Evolutionary conservation across 2,329 filamentous ascomycete genomes (phyloP).

Genomic region (Thielaviopsis punctulata): DNA sequence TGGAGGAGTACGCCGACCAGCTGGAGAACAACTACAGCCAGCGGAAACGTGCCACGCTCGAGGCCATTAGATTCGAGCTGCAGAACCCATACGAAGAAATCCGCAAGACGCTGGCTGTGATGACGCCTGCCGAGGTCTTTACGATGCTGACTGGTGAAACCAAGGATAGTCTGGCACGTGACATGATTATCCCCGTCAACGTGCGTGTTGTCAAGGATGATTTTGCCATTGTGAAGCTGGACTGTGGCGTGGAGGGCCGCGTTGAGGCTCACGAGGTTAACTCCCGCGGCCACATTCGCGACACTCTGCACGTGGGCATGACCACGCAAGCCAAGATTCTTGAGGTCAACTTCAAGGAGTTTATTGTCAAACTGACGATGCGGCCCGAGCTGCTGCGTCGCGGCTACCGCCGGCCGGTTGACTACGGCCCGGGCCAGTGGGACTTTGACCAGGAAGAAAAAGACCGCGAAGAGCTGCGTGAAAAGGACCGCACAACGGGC

Average conservation of each 20-base stretch:
- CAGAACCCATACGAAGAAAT: conserved; percentile 90
- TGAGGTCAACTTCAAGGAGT: conserved; percentile 72
- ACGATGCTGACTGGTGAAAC: conserved; percentile 96
- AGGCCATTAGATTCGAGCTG: conserved; percentile 88
- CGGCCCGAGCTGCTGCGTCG: conserved; percentile 53
- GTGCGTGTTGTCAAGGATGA: conserved; percentile 80
- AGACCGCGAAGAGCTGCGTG: conserved; percentile 67
- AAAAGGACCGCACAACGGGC: conserved; percentile 72
- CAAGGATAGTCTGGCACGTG: conserved; percentile 60
- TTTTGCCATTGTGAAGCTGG: conserved; percentile 82
- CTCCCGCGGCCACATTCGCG: conserved; percentile 50
- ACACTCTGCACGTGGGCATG: conserved; percentile 62
- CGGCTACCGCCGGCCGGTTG: conserved; percentile 50
- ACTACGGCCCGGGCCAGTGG: conserved; percentile 69
- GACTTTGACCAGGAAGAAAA: conserved; percentile 64
- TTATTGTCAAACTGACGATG: conserved; percentile 68
- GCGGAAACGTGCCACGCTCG: conserved; percentile 84
- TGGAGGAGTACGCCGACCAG: conserved; percentile 95
- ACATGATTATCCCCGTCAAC: conserved; percentile 84
- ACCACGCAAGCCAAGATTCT: conserved; percentile 77
- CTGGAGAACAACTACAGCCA: conserved; percentile 85
- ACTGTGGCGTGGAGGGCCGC: conserved; percentile 84
- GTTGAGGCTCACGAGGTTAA: conserved; percentile 72
- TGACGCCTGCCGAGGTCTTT: conserved; percentile 67
- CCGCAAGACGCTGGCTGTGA: conserved; percentile 55